Base-by-base conservation (phyloP, 345 rosid genomes). In the Linum usitatissimum region DNA sequence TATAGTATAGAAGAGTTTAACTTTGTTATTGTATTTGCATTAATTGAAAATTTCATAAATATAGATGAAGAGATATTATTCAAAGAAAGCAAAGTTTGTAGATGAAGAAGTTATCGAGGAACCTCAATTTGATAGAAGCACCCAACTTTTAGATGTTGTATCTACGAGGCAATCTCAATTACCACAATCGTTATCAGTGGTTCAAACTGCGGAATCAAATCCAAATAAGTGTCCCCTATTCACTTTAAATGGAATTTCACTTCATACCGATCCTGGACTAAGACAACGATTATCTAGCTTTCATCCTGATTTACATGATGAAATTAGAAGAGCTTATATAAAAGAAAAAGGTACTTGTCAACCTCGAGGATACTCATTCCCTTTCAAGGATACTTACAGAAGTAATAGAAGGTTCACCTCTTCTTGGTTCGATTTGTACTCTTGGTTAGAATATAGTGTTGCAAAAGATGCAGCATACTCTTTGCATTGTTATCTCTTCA, bases 391-490 rank as follows among this genome's bases (percentile, higher is more conserved):
- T n/a, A 54, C 17, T 17, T 3, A 18, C 4, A 9, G 23, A 8
- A n/a, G 9, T 14, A 6, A 21, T 8, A 13, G 57, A 15, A 18
- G 9, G 6, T 56, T 65, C 49, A 45, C 6, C 15, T 15, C 0
- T 39, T 5, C 18, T 58, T 72, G 42, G 65, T 67, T 61, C 21
- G 6, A 30, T 18, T 17, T 38, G n/a, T 42, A 5, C 58, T 4
- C 6, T 66, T 63, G 34, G 71, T 30, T 72, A 30, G 49, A 72
- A 15, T 67, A 54, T 31, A 59, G 31, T 18, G 28, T 23, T 23
- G 28, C 28, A 23, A 23, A 23, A 23, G 28, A 23, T 23, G 28
- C 2, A 0, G 28, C 3, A 3, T 59, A 38, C 38, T 51, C 10
- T 18, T 18, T 58, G 9, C 54, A 9, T 51, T 72, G 76, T 39